A percentile compares a stretch with the other conserved stretches of the same genome.
Conservation (phyloP, 768 basidiomycete species). For the Lentinula guzmanii region DNA sequence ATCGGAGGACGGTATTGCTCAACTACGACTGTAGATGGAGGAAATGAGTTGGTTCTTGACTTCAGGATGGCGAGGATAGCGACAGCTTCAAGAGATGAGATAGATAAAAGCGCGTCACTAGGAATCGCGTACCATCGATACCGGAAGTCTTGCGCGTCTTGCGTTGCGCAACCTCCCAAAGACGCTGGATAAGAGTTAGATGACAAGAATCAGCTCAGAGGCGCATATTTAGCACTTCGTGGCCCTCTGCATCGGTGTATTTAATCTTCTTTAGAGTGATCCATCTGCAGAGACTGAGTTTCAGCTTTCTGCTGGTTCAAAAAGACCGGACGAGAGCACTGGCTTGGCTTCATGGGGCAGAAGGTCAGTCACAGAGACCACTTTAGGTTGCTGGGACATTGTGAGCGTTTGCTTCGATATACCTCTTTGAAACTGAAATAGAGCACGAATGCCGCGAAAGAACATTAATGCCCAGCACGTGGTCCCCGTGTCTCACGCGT, state of each 20-base stretch:
- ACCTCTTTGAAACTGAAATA: background rate
- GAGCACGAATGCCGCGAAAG: background rate
- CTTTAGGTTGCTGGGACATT: constrained; percentile 30
- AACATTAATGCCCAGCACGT: background rate
- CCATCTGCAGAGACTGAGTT: constrained; percentile 49
- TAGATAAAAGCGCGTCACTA: background rate
- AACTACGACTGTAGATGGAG: constrained; percentile 74
- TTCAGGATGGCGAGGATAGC: constrained; percentile 77
- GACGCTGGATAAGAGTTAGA: constrained; percentile 36
- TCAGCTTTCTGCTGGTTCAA: background rate
- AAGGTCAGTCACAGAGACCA: constrained; percentile 48
- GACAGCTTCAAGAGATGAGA: constrained; percentile 48
- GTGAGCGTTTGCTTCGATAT: background rate
- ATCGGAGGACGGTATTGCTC: constrained; percentile 92
- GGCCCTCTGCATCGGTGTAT: constrained; percentile 75
- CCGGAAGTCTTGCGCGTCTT: constrained; percentile 72
- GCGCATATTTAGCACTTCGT: constrained; percentile 38
- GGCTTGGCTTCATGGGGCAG: constrained; percentile 54
- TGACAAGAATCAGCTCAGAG: background rate
- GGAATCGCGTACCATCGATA: constrained; percentile 59
- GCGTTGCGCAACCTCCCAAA: constrained; percentile 89
- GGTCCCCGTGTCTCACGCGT: background rate
- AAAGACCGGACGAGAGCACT: constrained; percentile 11
- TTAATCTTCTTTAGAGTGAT: constrained; percentile 76
- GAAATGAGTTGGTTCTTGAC: constrained; percentile 68